Conservation (phyloP, 2,329 filamentous ascomycete species). For the Orbilia blumenaviensis region DNA sequence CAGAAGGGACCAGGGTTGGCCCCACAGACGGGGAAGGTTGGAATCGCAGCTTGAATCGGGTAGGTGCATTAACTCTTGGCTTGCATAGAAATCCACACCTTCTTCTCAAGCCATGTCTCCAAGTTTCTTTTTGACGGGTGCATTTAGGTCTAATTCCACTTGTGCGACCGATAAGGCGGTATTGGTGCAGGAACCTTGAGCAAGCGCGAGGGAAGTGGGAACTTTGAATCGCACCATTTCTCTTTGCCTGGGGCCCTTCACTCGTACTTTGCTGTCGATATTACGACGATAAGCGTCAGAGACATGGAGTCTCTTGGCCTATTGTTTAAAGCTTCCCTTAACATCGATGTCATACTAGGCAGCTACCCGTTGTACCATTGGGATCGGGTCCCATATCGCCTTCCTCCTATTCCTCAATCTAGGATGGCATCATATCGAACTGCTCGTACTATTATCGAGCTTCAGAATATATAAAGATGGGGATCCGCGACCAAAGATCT, state of each 20-base stretch:
- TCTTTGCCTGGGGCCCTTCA: no score
- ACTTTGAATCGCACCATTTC: neutral
- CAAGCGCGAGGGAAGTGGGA: neutral
- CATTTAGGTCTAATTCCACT: neutral
- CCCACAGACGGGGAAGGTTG: constrained; percentile 51
- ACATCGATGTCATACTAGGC: constrained; percentile 49
- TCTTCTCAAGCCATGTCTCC: constrained; percentile 5
- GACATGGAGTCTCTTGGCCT: constrained; percentile 30
- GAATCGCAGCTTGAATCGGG: constrained; percentile 43
- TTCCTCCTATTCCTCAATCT: neutral
- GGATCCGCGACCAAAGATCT: neutral
- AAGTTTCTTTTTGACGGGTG: constrained; percentile 1
- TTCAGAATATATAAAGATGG: constrained; percentile 36
- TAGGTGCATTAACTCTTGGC: constrained; percentile 51
- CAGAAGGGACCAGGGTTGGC: constrained; percentile 30
- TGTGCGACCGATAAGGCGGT: constrained; percentile 31
- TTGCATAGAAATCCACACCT: constrained; percentile 19
- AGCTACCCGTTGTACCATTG: constrained; percentile 31
- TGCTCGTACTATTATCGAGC: no score
- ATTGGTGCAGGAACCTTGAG: neutral
- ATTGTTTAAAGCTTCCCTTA: constrained; percentile 47
- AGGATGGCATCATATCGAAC: neutral
- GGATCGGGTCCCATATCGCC: neutral
- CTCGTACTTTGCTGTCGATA: neutral
- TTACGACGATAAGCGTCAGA: constrained; percentile 27